Evolutionary conservation across 2,329 filamentous ascomycete genomes (phyloP).

Genomic region (Colletotrichum brevisporum): DNA sequence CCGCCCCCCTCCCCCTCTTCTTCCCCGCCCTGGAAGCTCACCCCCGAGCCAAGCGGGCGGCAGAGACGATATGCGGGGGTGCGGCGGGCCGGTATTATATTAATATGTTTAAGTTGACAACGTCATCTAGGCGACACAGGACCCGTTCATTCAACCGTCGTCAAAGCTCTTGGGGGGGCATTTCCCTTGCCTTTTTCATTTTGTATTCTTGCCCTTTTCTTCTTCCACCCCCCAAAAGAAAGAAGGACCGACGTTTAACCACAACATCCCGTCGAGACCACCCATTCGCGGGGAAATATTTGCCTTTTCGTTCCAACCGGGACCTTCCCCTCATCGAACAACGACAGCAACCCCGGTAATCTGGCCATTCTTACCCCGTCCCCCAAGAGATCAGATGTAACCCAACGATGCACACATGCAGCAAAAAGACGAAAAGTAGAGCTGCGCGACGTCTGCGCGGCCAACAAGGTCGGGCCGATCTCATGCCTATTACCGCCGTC

Average conservation of each 20-base stretch:
- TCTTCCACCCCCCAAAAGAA: no score
- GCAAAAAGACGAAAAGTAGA: background rate
- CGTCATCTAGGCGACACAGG: slow-evolving; percentile 17
- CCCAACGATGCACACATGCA: slow-evolving; percentile 25
- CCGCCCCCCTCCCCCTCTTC: no score
- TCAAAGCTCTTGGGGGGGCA: background rate
- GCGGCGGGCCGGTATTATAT: slow-evolving; percentile 18
- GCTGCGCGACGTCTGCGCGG: background rate
- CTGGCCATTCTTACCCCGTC: slow-evolving; percentile 16
- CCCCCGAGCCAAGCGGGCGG: slow-evolving; percentile 14
- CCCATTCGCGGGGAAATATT: slow-evolving; percentile 26
- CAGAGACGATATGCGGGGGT: slow-evolving; percentile 28
- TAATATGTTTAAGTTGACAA: slow-evolving; percentile 20
- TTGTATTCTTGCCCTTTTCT: background rate
- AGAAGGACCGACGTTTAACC: slow-evolving; percentile 18
- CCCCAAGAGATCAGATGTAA: slow-evolving; percentile 36
- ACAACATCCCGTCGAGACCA: background rate
- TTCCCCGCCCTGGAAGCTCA: background rate
- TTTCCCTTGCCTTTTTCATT: no score
- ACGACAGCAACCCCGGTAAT: background rate
- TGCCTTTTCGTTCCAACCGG: background rate
- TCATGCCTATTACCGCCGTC: slow-evolving; percentile 12
- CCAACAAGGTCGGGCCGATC: slow-evolving; percentile 13
- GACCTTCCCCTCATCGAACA: slow-evolving; percentile 16
- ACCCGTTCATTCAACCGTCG: slow-evolving; percentile 2